phyloP scores from a whole-genome alignment of 1,284 basidiomycete species.

The Flammula alnicola region DNA sequence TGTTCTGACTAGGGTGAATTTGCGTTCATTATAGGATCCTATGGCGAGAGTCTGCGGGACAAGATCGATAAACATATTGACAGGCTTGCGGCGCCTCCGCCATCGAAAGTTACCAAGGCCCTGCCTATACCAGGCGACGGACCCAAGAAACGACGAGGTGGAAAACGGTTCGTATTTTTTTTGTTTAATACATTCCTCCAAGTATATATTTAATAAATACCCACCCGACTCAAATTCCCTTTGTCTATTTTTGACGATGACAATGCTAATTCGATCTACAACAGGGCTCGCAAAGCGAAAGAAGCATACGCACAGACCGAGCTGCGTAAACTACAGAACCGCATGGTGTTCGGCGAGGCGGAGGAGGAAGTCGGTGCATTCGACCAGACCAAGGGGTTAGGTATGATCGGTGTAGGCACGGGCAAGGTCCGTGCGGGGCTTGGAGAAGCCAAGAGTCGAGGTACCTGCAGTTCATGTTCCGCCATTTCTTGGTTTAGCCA shows the following conservation, averaged over 20 bases:
- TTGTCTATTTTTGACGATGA: slow-evolving; percentile 1
- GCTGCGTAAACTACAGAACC: slow-evolving; percentile 94
- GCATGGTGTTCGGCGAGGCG: slow-evolving; percentile 94
- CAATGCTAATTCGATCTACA: neutral
- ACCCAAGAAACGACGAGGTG: slow-evolving; percentile 93
- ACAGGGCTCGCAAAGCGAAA: slow-evolving; percentile 93
- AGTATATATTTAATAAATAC: neutral
- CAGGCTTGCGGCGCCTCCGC: slow-evolving; percentile 91
- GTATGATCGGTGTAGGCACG: slow-evolving; percentile 89
- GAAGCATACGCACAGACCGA: slow-evolving; percentile 98
- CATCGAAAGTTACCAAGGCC: slow-evolving; percentile 92
- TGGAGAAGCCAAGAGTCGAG: slow-evolving; percentile 88
- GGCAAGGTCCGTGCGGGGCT: slow-evolving; percentile 88
- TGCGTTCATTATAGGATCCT: slow-evolving; percentile 67
- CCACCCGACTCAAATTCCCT: neutral
- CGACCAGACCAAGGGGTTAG: slow-evolving; percentile 95
- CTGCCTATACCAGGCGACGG: slow-evolving; percentile 97
- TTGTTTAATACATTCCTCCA: neutral
- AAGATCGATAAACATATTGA: slow-evolving; percentile 94
- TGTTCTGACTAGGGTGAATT: too few species aligned
- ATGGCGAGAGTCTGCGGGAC: slow-evolving; percentile 79
- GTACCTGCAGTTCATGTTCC: slow-evolving; percentile 46
- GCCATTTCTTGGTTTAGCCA: slow-evolving; percentile 6
- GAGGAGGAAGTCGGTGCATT: slow-evolving; percentile 97
- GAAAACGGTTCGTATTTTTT: slow-evolving; percentile 72